Evolutionary conservation across 2,329 filamentous ascomycete genomes (phyloP), one percentile per base, ranked within the genome.

Genomic region (Raffaelea albimanens): DNA sequence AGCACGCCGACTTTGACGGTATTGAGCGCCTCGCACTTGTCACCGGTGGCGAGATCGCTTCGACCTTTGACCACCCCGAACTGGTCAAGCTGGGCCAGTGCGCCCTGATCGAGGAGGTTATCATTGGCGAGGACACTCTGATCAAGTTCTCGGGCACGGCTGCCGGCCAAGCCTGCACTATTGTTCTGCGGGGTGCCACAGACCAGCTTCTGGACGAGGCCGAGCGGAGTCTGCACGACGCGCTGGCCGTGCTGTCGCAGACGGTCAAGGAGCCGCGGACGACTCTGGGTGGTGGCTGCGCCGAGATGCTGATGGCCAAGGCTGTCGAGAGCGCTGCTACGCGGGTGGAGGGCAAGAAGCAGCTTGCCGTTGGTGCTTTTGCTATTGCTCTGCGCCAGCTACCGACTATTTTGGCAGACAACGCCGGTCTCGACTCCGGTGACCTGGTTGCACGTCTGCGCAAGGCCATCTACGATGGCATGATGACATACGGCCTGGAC

Each of bases 301-400:
- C 91, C 4, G 93, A 98, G 78, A 97, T 97, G 91, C 72, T 95
- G 57, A 98, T 98, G 93, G 87, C 91, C 55, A 95, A 96, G 75
- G 93, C 93, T 8, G 93, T 98, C 20, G 91, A 96, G 63, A 86
- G 85, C 52, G 88, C 88, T 5, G 90, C 90, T 20, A 90, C 94
- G 52, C 91, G 95, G 59, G 86, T 95, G 8, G 89, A 93, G 57
- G 93, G 93, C 64, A 98, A 98, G 82, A 91, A 93, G 68, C 90
- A 95, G 58, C 76, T 96, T 60, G 93, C 93, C 2, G 91, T 97
- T 19, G 83, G 90, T 53, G 80, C 87, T 4, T 98, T 97, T 63
- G 87, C 91, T 21, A 76, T 83, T 49, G 93, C 93, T 25, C 76
- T 98, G 51, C 82, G 90, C 60, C 93, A 98, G 66, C 75, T 98